Evolutionary conservation across 768 basidiomycete genomes (phyloP).

Genomic region (Infundibulicybe gibba): DNA sequence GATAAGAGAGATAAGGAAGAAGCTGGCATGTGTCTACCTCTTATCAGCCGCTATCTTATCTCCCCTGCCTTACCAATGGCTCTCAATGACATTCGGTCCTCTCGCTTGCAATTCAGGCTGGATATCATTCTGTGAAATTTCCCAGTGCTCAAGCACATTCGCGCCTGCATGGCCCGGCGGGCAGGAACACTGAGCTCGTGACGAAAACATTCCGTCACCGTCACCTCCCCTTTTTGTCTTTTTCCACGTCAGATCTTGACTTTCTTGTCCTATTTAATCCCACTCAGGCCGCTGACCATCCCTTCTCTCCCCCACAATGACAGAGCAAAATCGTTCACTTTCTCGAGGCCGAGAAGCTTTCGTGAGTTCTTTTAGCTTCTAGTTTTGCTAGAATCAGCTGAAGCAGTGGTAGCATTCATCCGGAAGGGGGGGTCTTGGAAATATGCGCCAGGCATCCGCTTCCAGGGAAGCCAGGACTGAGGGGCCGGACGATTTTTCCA

Average conservation of each 20-base stretch:
- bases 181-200: no score
- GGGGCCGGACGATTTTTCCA: constrained; percentile 53
- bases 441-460: constrained; percentile 49
- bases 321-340: constrained; percentile 39
- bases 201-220: no score
- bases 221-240: no score
- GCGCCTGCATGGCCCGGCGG: no score
- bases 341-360: constrained; percentile 60
- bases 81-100: no score
- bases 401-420: constrained; percentile 39
- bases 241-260: no score
- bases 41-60: background rate
- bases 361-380: constrained; percentile 32
- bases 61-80: background rate
- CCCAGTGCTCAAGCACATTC: no score
- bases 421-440: constrained; percentile 68
- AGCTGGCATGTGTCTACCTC: background rate
- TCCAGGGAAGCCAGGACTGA: constrained; percentile 40
- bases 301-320: constrained; percentile 15
- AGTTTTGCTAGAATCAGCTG: background rate
- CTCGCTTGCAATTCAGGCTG: no score
- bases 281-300: background rate
- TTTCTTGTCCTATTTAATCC: no score
- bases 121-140: no score
- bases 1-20: background rate